phyloP scores from a whole-genome alignment of 129 eudicot genomes.

The Silybum marianum region DNA sequence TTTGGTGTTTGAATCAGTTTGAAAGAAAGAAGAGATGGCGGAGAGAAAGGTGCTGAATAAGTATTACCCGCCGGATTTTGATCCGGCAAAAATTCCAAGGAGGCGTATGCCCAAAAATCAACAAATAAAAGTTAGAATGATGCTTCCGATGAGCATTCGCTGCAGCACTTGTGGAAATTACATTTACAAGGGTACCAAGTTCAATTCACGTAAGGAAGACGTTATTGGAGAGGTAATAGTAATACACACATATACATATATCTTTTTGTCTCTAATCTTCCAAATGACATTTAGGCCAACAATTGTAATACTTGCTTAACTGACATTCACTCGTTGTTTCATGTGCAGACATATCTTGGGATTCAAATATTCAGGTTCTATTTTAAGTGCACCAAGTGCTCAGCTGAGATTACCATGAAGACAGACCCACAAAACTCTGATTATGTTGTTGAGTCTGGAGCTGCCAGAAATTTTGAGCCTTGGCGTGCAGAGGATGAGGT shows the following conservation, averaged over 20 bases:
- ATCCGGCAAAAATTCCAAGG: slow-evolving; percentile 80
- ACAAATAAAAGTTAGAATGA: slow-evolving; percentile 79
- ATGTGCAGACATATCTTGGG: slow-evolving; percentile 69
- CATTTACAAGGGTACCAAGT: slow-evolving; percentile 69
- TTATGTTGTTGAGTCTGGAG: slow-evolving; percentile 69
- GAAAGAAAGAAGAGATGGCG: slow-evolving; percentile 51
- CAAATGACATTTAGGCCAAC: neutral
- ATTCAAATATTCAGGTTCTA: slow-evolving; percentile 80
- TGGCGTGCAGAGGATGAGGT: slow-evolving; percentile 84
- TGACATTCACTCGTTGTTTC: neutral
- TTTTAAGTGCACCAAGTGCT: slow-evolving; percentile 73
- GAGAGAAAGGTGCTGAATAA: slow-evolving; percentile 82
- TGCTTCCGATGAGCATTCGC: slow-evolving; percentile 88
- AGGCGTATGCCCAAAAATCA: slow-evolving; percentile 69
- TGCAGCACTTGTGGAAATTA: slow-evolving; percentile 75
- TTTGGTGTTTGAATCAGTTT: neutral
- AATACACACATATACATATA: neutral
- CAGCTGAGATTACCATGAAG: slow-evolving; percentile 67
- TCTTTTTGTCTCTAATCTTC: neutral
- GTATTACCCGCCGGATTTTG: slow-evolving; percentile 86
- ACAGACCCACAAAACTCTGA: slow-evolving; percentile 84
- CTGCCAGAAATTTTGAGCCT: slow-evolving; percentile 67
- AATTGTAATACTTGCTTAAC: neutral
- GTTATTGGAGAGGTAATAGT: slow-evolving; percentile 58
- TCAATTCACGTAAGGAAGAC: slow-evolving; percentile 81